Evolutionary conservation across 78 protist species (phyloP).

Genomic region (Pelomyxa schiedti): DNA sequence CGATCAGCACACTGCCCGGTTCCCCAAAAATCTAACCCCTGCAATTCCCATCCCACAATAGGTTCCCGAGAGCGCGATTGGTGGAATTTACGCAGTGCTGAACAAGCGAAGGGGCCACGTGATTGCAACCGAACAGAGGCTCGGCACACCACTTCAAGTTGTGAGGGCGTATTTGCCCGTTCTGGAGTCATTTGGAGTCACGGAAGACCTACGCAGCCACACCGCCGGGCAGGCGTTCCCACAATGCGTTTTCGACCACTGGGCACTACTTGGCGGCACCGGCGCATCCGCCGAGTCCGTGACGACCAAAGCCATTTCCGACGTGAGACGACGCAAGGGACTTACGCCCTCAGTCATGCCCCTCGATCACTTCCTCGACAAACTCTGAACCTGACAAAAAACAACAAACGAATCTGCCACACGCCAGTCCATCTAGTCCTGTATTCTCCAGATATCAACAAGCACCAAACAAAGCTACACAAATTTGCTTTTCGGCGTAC

Average conservation of each 20-base stretch:
- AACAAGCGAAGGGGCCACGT: slow-evolving; percentile 81
- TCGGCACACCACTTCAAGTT: slow-evolving; percentile 60
- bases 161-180: slow-evolving; percentile 93
- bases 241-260: slow-evolving; percentile 75
- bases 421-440: no score
- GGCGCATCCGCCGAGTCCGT: slow-evolving; percentile 40
- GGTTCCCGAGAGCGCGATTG: slow-evolving; percentile 51
- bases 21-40: no score
- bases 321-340: slow-evolving; percentile 90
- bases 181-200: slow-evolving; percentile 96
- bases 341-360: slow-evolving; percentile 57
- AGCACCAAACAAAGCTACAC: no score
- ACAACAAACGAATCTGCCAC: no score
- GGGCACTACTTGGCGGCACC: slow-evolving; percentile 41
- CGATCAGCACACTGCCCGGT: no score
- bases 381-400: no score
- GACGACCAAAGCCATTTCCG: slow-evolving; percentile 11
- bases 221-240: slow-evolving; percentile 92
- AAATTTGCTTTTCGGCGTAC: no score
- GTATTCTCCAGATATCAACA: no score
- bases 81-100: slow-evolving; percentile 74
- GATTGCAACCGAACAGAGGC: slow-evolving; percentile 68
- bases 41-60: no score
- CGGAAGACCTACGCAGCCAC: slow-evolving; percentile 79
- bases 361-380: slow-evolving; percentile 54